Base-by-base conservation (phyloP, 352 stramenopile genomes). In the Phytophthora europaea region DNA sequence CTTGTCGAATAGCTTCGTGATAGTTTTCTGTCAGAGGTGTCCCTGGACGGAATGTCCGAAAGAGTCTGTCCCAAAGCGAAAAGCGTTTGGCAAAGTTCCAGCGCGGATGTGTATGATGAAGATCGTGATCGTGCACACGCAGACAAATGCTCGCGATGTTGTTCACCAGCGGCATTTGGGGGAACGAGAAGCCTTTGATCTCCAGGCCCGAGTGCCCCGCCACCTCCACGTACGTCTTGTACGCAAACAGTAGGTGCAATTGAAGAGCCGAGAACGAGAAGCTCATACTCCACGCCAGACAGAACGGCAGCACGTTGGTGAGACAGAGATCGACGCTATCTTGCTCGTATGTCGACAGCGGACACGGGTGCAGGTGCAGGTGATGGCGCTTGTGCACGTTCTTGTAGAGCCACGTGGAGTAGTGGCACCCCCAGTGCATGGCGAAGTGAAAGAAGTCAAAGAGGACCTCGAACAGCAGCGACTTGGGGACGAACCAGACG, bases 61-160 rank as follows among this genome's bases (percentile, higher is more conserved):
- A 97, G 47, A 95, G 40, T 40, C 90, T 91, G 73, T 97, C 91
- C 91, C 91, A 97, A 22, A 97, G 60, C 15, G 89, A 85, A 62
- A 97, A 97, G 1, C 91, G 85, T 79, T 97, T 97, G 40, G 91
- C 84, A 60, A 95, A 97, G 76, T 97, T 97, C 79, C 79, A 94
- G 43, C 80, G 83, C 16, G 85, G 85, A 64, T 94, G 85, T 47
- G 88, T 93, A 70, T 97, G 91, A 64, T 97, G 91, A 43, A 95
- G 62, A 59, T 97, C 91, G 65, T 97, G 91, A 69, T 97, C 91
- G 72, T 88, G 80, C 6, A 93, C 88, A 1, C 84, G 83, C 22
- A 96, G 79, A 26, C 82, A 91, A 68, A 97, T 87, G 23, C 62
- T 48, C 26, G 73, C 62, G 2, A 83, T 12, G 1, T 68, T 68